A percentile compares a stretch with the other conserved stretches of the same genome.
Evolutionary conservation across 805 yeast species (phyloP).

Genomic region (Candida berthetii): DNA sequence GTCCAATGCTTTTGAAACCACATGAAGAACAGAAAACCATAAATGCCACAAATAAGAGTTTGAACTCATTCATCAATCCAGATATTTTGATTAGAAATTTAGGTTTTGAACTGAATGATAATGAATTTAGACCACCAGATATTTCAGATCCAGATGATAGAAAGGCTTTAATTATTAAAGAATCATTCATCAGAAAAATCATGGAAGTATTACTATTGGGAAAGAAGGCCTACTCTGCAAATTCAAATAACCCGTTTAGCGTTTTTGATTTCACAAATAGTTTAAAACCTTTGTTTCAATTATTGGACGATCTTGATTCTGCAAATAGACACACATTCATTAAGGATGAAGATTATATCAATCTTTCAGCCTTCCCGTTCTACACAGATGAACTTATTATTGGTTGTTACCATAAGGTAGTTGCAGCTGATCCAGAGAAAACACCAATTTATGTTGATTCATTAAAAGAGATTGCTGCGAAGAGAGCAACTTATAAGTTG

Average conservation of each 20-base stretch:
- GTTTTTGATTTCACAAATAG: constrained; percentile 19
- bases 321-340: constrained; percentile 16
- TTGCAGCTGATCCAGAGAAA: constrained; percentile 34
- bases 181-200: constrained; percentile 47
- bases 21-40: constrained; percentile 49
- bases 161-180: constrained; percentile 28
- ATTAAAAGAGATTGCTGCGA: constrained; percentile 41
- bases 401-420: constrained; percentile 37
- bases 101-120: constrained; percentile 30
- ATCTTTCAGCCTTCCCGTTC: constrained; percentile 40
- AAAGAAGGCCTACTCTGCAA: constrained; percentile 21
- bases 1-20: constrained; percentile 47
- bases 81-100: constrained; percentile 41
- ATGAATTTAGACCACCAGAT: constrained; percentile 43
- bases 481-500: constrained; percentile 39
- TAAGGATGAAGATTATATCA: constrained; percentile 29
- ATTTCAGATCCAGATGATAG: constrained; percentile 27
- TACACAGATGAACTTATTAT: constrained; percentile 44
- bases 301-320: constrained; percentile 24
- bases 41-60: constrained; percentile 38
- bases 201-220: constrained; percentile 46
- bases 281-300: constrained; percentile 21
- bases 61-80: constrained; percentile 55
- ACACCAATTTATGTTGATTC: constrained; percentile 54
- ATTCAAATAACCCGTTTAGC: constrained; percentile 21